Evolutionary conservation across 1,284 basidiomycete genomes (phyloP).

Genomic region (Neolentinus lepideus): DNA sequence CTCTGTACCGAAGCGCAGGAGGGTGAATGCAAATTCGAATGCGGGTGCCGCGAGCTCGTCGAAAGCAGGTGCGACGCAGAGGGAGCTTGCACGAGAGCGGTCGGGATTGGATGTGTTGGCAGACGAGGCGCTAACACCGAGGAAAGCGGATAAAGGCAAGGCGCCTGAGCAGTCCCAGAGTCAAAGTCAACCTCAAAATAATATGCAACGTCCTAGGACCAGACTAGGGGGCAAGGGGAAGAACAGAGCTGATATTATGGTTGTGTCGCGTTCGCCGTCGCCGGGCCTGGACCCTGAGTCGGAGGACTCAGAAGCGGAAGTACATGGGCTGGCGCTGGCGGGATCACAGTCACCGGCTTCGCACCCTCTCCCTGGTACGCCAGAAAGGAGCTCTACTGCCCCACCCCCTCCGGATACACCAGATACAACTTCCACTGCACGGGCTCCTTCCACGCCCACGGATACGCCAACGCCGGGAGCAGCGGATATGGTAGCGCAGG

Average conservation of each 20-base stretch:
- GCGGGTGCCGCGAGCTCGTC: conserved; percentile 3
- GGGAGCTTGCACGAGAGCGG: conserved; percentile 23
- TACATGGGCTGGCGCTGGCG: background rate
- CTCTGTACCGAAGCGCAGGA: background rate
- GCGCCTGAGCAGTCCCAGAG: conserved; percentile 9
- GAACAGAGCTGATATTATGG: background rate
- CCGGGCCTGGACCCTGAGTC: background rate
- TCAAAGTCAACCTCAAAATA: background rate
- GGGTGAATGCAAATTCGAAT: background rate
- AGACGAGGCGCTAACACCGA: conserved; percentile 49
- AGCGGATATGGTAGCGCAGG: no score
- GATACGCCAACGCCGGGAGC: no score
- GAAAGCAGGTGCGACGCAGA: conserved; percentile 7
- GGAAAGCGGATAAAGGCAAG: conserved; percentile 13
- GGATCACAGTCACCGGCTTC: no score
- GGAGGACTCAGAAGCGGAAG: background rate
- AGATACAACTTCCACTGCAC: background rate
- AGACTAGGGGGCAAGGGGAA: background rate
- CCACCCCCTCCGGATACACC: background rate
- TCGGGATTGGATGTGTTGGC: conserved; percentile 64
- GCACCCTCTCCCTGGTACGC: no score
- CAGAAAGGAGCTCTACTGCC: background rate
- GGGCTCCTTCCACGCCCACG: no score
- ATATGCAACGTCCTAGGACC: background rate
- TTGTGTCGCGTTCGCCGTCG: background rate